Base-by-base conservation (phyloP, 1,139 yeast genomes). In the Blastobotrys capitulatus region DNA sequence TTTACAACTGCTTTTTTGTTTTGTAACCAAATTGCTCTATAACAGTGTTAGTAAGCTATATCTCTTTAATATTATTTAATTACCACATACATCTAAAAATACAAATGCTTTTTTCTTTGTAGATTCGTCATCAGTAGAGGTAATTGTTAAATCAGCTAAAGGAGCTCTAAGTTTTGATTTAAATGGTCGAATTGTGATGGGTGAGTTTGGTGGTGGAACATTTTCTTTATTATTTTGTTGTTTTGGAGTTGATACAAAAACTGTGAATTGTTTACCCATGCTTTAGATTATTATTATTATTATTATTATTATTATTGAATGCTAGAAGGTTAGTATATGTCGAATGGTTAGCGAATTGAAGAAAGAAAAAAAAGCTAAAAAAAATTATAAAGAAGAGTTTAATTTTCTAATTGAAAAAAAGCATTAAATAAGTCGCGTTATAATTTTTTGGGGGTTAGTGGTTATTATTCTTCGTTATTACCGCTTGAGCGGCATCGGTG, bases 241-340 rank as follows among this genome's bases (percentile, higher is more conserved):
- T n/a, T 42, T 41, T 6, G 38, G 41, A 12, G 49, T 38, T 19
- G 46, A 18, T 15, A 47, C 42, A 38, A 47, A 47, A 16, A 47
- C 49, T 31, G 49, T 37, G 36, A 47, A 47, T 20, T 47, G 49
- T 26, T 47, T 47, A 18, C 49, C 49, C 49, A 47, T 47, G n/a
- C n/a, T n/a, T 22, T 5, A 5, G 25, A 22, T 22, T 22, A 22
- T 22, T 4, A 22, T 22, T 22, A 5, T 5, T 22, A 7, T 22
- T 22, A 22, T 4, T 22, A n/a, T 7, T 22, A 22, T 22, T 4
- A 22, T 22, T 4, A 22, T 22, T 22, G 25, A 22, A 22, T 22
- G 25, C 25, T 5, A 22, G 2, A 29, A 6, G 32, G 32, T 29
- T 29, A 29, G 32, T 29, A 29, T n/a, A n/a, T n/a, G n/a, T n/a